Conservation (phyloP, 495 filamentous ascomycete species). For the Extremus antarcticus region DNA sequence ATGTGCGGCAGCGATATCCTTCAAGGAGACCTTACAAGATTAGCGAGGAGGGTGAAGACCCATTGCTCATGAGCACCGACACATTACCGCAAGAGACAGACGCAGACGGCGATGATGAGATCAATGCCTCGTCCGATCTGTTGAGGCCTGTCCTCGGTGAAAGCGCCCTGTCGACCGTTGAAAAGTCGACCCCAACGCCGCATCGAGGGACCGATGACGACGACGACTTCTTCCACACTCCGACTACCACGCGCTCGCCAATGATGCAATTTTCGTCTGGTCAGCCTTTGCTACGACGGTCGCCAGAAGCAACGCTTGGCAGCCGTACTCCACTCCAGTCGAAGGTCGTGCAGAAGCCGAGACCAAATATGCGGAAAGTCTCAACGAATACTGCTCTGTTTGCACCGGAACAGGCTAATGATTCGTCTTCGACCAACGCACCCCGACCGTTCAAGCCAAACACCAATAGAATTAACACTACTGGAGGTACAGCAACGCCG, state of each 20-base stretch:
- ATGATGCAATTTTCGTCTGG: conserved; percentile 16
- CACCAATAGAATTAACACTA: conserved; percentile 39
- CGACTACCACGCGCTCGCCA: conserved; percentile 21
- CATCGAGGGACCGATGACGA: conserved; percentile 35
- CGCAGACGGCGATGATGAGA: conserved; percentile 51
- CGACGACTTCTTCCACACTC: conserved; percentile 31
- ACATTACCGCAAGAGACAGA: conserved; percentile 51
- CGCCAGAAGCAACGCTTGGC: neutral
- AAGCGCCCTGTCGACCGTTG: conserved; percentile 14
- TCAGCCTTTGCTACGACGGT: neutral
- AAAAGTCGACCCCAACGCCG: conserved; percentile 21
- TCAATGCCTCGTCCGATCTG: conserved; percentile 18
- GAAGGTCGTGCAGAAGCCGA: conserved; percentile 9
- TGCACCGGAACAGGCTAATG: conserved; percentile 37
- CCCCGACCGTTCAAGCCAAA: conserved; percentile 26
- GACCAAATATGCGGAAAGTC: conserved; percentile 41
- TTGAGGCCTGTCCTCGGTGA: conserved; percentile 10
- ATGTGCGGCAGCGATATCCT: conserved; percentile 31
- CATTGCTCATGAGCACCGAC: conserved; percentile 27
- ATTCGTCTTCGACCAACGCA: conserved; percentile 27
- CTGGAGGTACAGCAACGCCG: conserved; percentile 35
- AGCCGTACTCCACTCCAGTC: neutral
- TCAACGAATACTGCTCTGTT: conserved; percentile 74
- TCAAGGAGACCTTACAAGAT: conserved; percentile 19
- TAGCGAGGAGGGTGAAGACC: conserved; percentile 27